Conservation (phyloP, 768 basidiomycete genomes). For the Arthromyces matolae region DNA sequence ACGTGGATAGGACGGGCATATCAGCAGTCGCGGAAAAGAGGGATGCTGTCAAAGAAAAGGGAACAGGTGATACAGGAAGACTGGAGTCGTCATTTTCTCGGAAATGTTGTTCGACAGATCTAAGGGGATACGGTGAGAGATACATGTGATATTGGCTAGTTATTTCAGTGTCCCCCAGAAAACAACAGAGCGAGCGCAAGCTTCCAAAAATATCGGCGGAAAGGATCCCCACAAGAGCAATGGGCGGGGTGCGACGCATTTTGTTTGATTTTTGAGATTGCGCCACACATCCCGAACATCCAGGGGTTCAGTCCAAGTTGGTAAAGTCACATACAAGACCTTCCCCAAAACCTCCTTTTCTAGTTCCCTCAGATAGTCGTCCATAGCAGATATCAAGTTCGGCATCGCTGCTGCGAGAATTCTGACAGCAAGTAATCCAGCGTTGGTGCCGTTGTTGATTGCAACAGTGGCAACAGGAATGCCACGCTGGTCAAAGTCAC, state of each 20-base stretch:
- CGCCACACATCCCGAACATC: background rate
- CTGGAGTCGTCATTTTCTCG: background rate
- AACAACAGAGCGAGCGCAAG: too few relatives aligned
- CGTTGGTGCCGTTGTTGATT: slow-evolving; percentile 93
- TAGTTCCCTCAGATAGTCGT: slow-evolving; percentile 62
- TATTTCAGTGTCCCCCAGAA: too few relatives aligned
- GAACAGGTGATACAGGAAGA: background rate
- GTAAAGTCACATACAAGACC: slow-evolving; percentile 43
- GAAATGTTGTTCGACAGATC: background rate
- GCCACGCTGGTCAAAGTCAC: slow-evolving; percentile 59
- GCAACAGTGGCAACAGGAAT: slow-evolving; percentile 97
- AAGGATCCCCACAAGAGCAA: too few relatives aligned
- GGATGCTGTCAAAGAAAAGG: background rate
- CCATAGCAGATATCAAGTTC: slow-evolving; percentile 59
- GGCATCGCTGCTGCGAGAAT: slow-evolving; percentile 82
- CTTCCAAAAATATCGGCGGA: too few relatives aligned
- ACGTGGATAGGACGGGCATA: background rate
- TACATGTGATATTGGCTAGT: slow-evolving; percentile 2
- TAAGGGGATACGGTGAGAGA: background rate
- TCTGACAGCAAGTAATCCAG: slow-evolving; percentile 85
- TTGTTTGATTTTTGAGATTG: background rate
- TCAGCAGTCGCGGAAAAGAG: background rate
- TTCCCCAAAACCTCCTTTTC: slow-evolving; percentile 79
- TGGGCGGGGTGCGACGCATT: too few relatives aligned
- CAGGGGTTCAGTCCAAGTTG: too few relatives aligned